Base-by-base conservation (phyloP, 2,329 filamentous ascomycete genomes). In the Botryotinia convoluta region DNA sequence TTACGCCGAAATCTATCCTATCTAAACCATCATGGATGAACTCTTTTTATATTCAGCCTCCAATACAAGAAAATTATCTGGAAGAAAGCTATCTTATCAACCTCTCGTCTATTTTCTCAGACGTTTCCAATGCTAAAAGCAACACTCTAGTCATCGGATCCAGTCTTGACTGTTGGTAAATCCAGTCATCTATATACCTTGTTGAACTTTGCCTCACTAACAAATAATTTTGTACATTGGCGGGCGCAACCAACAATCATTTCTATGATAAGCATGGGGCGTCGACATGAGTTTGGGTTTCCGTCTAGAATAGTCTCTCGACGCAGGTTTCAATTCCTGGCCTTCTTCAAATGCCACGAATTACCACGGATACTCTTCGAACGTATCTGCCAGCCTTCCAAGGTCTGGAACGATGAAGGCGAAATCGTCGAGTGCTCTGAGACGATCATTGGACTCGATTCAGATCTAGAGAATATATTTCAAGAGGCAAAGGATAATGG, bases 1-100 rank as follows among this genome's bases (percentile, higher is more conserved):
- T 54, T 3, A 18, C 26, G 3, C 12, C 26, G 51, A 54, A 29
- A 54, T 54, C 2, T 1, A 54, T 54, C 16, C 51, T 29, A n/a
- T n/a, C 0, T 54, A 54, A n/a, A 0, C 12, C 1, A 7, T n/a
- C n/a, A n/a, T n/a, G n/a, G n/a, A n/a, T 1, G 10, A 54, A 16
- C 48, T 54, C 48, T 54, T n/a, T 54, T n/a, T 54, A 2, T 54
- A n/a, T 8, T 7, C 26, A 54, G 51, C 6, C n/a, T 54, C 51
- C 2, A 54, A 54, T 26, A 54, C 51, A 54, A 29, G 51, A 5
- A 54, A 3, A 29, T 54, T 54, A 29, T 29, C n/a, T 29, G n/a
- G 51, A 54, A 54, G 1, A 18, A 8, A 54, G 51, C n/a, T 9
- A 54, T 29, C 14, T 54, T 29, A 16, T 18, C n/a, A n/a, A 54